Conservation (phyloP, 371 early-diverging fungal genomes). For the Apophysomyces ossiformis region DNA sequence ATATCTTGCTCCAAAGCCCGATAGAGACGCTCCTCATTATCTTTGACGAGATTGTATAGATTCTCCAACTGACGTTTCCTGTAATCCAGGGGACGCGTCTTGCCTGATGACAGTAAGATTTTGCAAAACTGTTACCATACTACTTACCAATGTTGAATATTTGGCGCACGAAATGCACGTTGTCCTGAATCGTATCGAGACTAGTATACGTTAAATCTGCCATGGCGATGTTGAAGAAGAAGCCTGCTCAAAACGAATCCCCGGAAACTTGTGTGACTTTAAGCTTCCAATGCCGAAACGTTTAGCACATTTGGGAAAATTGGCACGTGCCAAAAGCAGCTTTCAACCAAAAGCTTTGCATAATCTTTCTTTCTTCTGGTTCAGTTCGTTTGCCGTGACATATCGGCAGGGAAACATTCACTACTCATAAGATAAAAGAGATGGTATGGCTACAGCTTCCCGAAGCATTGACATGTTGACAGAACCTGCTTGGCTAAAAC, state of each 20-base stretch:
- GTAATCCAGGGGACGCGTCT: slow-evolving; percentile 55
- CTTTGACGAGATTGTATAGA: slow-evolving; percentile 65
- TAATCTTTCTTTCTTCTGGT: no score
- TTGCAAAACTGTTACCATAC: neutral
- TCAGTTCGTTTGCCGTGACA: no score
- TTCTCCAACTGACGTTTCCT: slow-evolving; percentile 75
- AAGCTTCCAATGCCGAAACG: no score
- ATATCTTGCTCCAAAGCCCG: slow-evolving; percentile 73
- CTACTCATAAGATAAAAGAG: no score
- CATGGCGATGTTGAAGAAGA: neutral
- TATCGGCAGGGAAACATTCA: no score
- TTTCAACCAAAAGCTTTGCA: no score
- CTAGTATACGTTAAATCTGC: slow-evolving; percentile 32
- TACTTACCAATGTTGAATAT: slow-evolving; percentile 39
- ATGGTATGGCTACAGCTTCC: no score
- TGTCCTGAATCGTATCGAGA: slow-evolving; percentile 46
- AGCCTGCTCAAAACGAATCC: neutral
- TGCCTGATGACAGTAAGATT: slow-evolving; percentile 24
- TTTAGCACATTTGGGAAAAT: no score
- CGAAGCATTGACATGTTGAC: no score
- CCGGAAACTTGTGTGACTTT: no score
- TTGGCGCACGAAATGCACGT: slow-evolving; percentile 36
- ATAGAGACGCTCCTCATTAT: slow-evolving; percentile 64
- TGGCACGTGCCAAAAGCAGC: no score
- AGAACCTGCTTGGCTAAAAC: no score